Evolutionary conservation across 192 early-diverging fungal genomes (phyloP).

Genomic region (Pecoramyces ruminantium): DNA sequence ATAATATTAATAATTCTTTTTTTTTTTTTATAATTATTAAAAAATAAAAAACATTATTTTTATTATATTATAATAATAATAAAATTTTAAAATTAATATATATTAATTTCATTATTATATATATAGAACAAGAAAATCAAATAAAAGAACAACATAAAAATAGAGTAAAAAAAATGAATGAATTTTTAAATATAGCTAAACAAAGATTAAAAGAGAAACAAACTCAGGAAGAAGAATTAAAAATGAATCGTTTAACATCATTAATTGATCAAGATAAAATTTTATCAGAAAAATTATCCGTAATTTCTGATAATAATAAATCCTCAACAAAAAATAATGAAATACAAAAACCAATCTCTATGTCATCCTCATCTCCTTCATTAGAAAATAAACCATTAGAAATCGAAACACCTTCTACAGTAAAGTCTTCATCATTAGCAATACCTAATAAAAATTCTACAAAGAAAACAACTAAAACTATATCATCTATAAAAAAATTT

Average conservation of each 20-base stretch:
- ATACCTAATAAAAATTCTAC: no score
- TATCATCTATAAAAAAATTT: background rate
- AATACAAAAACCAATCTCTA: no score
- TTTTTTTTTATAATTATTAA: no score
- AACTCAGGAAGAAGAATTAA: background rate
- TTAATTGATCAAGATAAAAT: background rate
- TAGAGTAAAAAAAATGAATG: background rate
- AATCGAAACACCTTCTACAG: no score
- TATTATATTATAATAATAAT: no score
- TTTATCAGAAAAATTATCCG: background rate
- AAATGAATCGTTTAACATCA: background rate
- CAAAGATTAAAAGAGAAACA: background rate
- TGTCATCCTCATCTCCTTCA: background rate
- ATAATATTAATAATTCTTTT: no score
- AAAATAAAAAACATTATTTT: no score
- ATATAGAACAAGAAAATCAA: background rate
- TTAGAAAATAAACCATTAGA: no score
- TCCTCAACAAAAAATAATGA: background rate
- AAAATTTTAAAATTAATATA: no score
- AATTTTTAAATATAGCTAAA: background rate
- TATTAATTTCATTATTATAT: no score
- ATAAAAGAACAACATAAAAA: background rate
- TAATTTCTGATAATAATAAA: background rate
- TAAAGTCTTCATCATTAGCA: no score
- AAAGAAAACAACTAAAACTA: no score